These are phyloP conservation scores for Acmispon strigosus DNA, from an alignment of 306 rosid species.

Conservation along the genomic window DNA sequence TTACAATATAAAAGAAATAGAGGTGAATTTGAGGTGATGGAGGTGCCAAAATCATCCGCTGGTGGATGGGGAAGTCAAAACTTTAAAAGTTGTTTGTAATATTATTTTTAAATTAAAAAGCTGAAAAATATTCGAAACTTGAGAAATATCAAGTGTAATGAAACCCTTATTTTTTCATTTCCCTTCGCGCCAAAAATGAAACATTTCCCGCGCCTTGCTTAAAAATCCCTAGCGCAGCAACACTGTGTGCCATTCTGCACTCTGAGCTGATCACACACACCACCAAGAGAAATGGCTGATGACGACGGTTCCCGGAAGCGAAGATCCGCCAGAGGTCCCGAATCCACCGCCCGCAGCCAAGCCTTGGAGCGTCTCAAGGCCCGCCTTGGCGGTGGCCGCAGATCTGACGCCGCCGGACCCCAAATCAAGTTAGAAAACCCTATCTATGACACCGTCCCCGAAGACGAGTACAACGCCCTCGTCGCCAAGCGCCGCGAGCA, in stretches of 20 bases:
- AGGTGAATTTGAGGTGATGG: no score
- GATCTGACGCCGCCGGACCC: slow-evolving; percentile 49
- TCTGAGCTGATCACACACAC: background rate
- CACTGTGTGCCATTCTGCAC: background rate
- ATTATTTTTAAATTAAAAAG: no score
- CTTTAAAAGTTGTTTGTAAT: no score
- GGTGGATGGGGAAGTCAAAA: no score
- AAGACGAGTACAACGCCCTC: slow-evolving; percentile 78
- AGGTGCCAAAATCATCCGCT: no score
- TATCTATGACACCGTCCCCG: slow-evolving; percentile 60
- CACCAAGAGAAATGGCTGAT: slow-evolving; percentile 48
- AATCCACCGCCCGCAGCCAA: slow-evolving; percentile 41
- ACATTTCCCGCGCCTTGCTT: slow-evolving; percentile 32
- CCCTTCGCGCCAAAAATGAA: slow-evolving; percentile 24
- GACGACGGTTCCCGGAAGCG: slow-evolving; percentile 49
- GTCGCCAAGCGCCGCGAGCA: slow-evolving; percentile 85
- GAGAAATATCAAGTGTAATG: no score
- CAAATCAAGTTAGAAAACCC: slow-evolving; percentile 75
- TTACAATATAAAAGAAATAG: no score
- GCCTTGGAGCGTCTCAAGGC: slow-evolving; percentile 79
- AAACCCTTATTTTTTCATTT: no score
- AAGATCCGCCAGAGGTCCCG: slow-evolving; percentile 49
- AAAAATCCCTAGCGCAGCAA: background rate
- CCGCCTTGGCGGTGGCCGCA: slow-evolving; percentile 50
- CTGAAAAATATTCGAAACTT: no score